phyloP scores from a whole-genome alignment of 2,329 filamentous ascomycete genomes.

The Paramyrothecium roridum region DNA sequence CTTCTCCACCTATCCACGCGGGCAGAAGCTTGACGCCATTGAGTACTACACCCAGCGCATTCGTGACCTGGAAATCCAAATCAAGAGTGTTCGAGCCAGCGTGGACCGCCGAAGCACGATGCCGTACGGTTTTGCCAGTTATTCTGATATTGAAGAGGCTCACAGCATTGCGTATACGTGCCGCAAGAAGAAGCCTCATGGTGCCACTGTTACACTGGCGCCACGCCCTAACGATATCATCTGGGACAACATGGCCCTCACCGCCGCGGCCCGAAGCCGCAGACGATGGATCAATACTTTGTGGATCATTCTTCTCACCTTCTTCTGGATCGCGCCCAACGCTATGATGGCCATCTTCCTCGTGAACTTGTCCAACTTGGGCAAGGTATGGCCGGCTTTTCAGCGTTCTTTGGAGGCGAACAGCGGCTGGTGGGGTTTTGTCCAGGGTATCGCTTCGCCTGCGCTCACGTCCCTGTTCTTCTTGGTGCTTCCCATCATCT shows the following conservation, averaged over 20 bases:
- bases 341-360: conserved; percentile 92
- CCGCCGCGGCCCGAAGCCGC: conserved; percentile 64
- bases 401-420: conserved; percentile 59
- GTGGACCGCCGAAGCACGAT: conserved; percentile 87
- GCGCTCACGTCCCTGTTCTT: conserved; percentile 86
- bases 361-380: conserved; percentile 79
- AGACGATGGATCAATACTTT: conserved; percentile 76
- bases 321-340: conserved; percentile 90
- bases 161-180: conserved; percentile 82
- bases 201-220: conserved; percentile 73
- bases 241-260: conserved; percentile 87
- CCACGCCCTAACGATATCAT: conserved; percentile 90
- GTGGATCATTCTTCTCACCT: conserved; percentile 77
- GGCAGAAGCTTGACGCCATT: conserved; percentile 86
- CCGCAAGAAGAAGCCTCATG: conserved; percentile 76
- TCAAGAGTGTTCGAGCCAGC: conserved; percentile 76
- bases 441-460: conserved; percentile 89
- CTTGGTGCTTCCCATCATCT: conserved; percentile 83
- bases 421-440: conserved; percentile 72
- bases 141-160: conserved; percentile 81
- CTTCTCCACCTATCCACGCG: conserved; percentile 59
- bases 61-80: conserved; percentile 74
- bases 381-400: conserved; percentile 76
- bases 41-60: conserved; percentile 89
- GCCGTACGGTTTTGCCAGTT: conserved; percentile 92